These are phyloP conservation scores for Kalanchoe fedtschenkoi DNA, from an alignment of 164 flowering plant genomes.

Conservation along the genomic window DNA sequence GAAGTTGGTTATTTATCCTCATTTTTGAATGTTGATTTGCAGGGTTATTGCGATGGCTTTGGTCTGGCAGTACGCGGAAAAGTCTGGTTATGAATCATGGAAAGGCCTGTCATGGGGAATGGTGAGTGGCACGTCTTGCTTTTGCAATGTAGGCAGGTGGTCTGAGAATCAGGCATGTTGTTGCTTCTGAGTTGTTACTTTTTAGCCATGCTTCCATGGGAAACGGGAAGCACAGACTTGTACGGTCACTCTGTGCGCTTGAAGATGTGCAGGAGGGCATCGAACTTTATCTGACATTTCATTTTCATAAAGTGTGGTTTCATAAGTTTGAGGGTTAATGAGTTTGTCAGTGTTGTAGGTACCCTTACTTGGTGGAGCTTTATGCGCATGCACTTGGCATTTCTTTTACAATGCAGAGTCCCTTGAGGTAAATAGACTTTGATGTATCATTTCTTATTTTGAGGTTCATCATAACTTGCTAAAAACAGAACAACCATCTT, in stretches of 20 bases:
- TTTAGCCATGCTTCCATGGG: background rate
- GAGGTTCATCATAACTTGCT: background rate
- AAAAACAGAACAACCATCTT: background rate
- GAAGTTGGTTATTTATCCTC: background rate
- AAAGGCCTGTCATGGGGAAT: conserved; percentile 98
- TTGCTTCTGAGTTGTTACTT: background rate
- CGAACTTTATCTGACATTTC: background rate
- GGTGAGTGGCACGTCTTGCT: conserved; percentile 38
- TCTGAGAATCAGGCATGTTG: background rate
- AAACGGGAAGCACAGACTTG: no score
- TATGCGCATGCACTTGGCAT: conserved; percentile 99
- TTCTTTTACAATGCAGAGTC: conserved; percentile 92
- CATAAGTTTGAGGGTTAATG: background rate
- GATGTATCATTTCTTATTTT: background rate
- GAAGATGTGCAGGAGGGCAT: background rate
- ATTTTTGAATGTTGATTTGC: background rate
- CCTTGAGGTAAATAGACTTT: conserved; percentile 57
- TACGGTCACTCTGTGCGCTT: no score
- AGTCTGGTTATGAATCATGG: conserved; percentile 77
- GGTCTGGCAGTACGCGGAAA: conserved; percentile 94
- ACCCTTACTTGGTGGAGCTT: conserved; percentile 91
- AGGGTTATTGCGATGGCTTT: conserved; percentile 86
- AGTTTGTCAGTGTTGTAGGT: conserved; percentile 38
- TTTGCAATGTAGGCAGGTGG: background rate
- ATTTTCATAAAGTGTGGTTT: background rate